phyloP scores from a whole-genome alignment of 345 rosid genomes.

The Syzygium aqueum region DNA sequence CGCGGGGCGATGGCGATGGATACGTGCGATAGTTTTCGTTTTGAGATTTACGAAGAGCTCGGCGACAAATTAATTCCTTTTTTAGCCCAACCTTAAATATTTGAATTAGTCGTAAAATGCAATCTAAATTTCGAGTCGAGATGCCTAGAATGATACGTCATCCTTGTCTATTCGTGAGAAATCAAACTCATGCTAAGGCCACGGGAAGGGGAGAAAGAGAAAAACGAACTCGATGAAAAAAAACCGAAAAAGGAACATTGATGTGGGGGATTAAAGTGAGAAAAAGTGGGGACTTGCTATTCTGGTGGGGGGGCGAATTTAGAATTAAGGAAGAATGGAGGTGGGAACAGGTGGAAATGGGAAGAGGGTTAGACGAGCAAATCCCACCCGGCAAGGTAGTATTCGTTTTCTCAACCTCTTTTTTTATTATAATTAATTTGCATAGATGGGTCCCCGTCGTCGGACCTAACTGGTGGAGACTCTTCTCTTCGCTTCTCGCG shows the following conservation, averaged over 20 bases:
- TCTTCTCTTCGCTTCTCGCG: neutral
- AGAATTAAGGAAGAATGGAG: neutral
- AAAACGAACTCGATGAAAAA: accelerated
- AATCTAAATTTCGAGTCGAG: neutral
- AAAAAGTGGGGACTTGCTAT: neutral
- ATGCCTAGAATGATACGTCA: neutral
- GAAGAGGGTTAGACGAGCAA: neutral
- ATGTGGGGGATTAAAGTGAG: neutral
- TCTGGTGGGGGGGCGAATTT: neutral
- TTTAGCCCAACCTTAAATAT: neutral
- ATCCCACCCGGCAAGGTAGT: neutral
- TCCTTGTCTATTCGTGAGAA: accelerated
- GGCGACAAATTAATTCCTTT: neutral
- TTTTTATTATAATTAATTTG: neutral
- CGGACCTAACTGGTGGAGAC: neutral
- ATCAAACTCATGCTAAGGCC: neutral
- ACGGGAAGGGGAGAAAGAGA: neutral
- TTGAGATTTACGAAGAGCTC: neutral
- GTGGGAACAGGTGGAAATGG: neutral
- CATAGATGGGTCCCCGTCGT: neutral
- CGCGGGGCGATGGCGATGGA: neutral
- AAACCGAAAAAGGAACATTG: neutral
- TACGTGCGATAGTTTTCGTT: neutral
- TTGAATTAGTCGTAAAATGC: too few species aligned
- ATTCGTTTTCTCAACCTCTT: accelerated